Evolutionary conservation across 1,139 yeast genomes (phyloP).

Genomic region (Pichia sp.): DNA sequence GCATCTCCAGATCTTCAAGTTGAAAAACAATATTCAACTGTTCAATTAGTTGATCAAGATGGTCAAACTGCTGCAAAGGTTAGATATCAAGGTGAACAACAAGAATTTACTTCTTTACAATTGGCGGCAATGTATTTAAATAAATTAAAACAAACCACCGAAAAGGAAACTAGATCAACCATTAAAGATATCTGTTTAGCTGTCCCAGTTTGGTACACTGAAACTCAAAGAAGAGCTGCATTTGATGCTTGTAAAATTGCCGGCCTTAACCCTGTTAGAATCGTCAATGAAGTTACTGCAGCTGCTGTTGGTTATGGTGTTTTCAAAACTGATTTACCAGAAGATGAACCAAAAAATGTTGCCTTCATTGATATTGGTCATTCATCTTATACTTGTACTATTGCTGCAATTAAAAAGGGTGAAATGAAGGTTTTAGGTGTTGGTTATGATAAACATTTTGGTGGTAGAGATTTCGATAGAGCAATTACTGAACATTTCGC

Average conservation of each 20-base stretch:
- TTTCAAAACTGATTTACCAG: conserved; percentile 93
- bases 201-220: conserved; percentile 97
- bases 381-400: conserved; percentile 86
- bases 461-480: conserved; percentile 94
- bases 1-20: conserved; percentile 71
- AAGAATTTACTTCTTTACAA: conserved; percentile 80
- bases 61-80: conserved; percentile 84
- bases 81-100: conserved; percentile 72
- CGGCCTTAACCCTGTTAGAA: conserved; percentile 95
- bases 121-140: conserved; percentile 90
- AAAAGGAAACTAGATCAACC: conserved; percentile 73
- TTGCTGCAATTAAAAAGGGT: conserved; percentile 92
- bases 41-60: conserved; percentile 60
- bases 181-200: conserved; percentile 87
- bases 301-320: conserved; percentile 99
- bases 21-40: conserved; percentile 70
- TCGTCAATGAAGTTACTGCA: conserved; percentile 94
- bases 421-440: conserved; percentile 90
- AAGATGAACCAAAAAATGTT: conserved; percentile 81
- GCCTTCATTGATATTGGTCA: conserved; percentile 97
- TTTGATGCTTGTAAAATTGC: conserved; percentile 95
- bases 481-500: conserved; percentile 95
- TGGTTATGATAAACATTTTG: conserved; percentile 92
- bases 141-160: conserved; percentile 78
- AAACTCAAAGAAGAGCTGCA: conserved; percentile 93